phyloP scores from a whole-genome alignment of 1,284 basidiomycete species.

The Fomitopsis pinicola region DNA sequence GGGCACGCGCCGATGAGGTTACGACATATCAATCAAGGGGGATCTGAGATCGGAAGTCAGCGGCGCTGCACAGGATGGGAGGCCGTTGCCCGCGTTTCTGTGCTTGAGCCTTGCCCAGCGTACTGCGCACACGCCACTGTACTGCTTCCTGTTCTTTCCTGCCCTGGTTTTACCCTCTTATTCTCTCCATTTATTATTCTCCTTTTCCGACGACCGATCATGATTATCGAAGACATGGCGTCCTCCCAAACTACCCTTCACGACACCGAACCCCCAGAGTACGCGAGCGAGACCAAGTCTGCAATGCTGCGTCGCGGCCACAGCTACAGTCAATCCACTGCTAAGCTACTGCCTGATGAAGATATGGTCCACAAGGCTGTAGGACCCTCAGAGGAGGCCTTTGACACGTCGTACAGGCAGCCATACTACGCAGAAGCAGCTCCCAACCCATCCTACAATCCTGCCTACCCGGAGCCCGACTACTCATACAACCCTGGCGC shows the following conservation, averaged over 20 bases:
- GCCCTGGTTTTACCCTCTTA: neutral
- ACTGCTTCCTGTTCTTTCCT: neutral
- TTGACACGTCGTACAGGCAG: conserved; percentile 1
- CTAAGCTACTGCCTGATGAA: conserved; percentile 4
- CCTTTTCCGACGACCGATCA: neutral
- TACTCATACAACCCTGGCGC: conserved; percentile 2
- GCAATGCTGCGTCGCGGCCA: conserved; percentile 2
- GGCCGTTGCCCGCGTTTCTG: neutral
- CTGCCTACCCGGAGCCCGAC: neutral
- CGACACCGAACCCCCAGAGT: neutral
- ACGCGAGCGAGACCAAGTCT: conserved; percentile 1
- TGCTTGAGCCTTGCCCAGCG: neutral
- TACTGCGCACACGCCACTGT: neutral
- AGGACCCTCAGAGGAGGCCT: neutral
- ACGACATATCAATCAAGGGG: neutral
- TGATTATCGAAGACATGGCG: conserved; percentile 2
- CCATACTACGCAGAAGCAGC: neutral
- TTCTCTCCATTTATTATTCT: neutral
- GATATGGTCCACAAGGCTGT: neutral
- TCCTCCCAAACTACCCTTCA: conserved; percentile 4
- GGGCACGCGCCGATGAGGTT: too few relatives aligned
- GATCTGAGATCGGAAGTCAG: neutral
- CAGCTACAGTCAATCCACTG: conserved; percentile 8
- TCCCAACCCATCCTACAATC: neutral
- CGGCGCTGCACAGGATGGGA: neutral